These are phyloP conservation scores for Kuraishia piskuri DNA, from an alignment of 805 yeast genomes.

Conservation along the genomic window DNA sequence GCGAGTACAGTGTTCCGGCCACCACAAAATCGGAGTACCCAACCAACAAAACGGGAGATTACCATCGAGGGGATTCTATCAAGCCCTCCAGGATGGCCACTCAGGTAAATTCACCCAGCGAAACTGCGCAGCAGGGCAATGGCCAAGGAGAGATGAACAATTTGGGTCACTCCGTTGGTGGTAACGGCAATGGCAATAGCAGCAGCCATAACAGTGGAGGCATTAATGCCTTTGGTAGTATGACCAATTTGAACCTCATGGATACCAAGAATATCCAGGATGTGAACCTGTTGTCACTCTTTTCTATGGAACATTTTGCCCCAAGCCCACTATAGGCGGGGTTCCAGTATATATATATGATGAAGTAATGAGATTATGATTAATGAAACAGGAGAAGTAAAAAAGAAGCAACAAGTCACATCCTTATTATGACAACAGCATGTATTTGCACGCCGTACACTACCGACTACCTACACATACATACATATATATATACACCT, in stretches of 20 bases:
- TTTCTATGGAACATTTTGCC: neutral
- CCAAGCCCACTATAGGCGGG: neutral
- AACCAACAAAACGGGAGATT: neutral
- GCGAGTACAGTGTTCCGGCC: neutral
- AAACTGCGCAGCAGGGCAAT: too few species aligned
- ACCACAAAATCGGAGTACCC: neutral
- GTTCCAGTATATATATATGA: neutral
- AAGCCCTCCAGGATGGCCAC: neutral
- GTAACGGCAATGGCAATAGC: neutral
- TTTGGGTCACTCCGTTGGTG: too few species aligned
- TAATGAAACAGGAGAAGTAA: too few species aligned
- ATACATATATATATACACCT: neutral
- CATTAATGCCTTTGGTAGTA: neutral
- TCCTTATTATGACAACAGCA: neutral
- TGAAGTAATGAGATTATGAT: neutral
- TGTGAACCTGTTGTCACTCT: constrained; percentile 1
- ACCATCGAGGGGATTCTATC: neutral
- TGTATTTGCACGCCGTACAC: neutral
- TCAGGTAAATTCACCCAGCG: neutral
- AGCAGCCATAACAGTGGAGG: neutral
- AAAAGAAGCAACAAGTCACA: too few species aligned
- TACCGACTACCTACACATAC: neutral
- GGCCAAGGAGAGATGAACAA: neutral
- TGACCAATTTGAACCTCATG: constrained; percentile 9
- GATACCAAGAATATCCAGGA: constrained; percentile 8